Percentiles rank a stretch among this genome's conserved stretches.
These are phyloP conservation scores for Coemansia aciculifera DNA, from an alignment of 192 early-diverging fungal genomes.

Conservation along the genomic window DNA sequence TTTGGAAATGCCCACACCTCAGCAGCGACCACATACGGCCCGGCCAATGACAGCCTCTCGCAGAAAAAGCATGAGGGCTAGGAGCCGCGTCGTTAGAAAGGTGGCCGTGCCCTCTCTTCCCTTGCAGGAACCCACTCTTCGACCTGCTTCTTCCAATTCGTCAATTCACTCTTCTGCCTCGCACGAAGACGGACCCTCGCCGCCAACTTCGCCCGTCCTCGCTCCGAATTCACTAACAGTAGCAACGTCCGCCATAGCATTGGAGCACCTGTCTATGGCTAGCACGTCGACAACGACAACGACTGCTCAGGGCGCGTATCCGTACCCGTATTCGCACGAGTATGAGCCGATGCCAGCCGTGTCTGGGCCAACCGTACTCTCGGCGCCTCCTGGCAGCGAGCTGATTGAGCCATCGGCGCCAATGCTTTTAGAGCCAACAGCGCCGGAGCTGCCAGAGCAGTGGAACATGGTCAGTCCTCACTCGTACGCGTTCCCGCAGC, in stretches of 20 bases:
- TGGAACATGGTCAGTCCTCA: constrained; percentile 22
- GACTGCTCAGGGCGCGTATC: background rate
- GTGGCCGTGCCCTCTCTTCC: constrained; percentile 22
- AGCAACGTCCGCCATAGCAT: background rate
- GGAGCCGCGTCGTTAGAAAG: constrained; percentile 31
- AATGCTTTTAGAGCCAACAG: constrained; percentile 41
- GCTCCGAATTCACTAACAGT: constrained; percentile 5
- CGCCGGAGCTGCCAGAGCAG: constrained; percentile 45
- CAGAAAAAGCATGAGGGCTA: constrained; percentile 3
- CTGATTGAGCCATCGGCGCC: constrained; percentile 50
- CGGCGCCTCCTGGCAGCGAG: constrained; percentile 35
- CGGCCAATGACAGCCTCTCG: constrained; percentile 12
- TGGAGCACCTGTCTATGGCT: background rate
- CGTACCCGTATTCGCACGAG: constrained; percentile 3
- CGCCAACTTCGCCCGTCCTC: background rate
- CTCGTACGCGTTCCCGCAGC: constrained; percentile 34
- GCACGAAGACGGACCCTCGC: constrained; percentile 9
- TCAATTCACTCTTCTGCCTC: constrained; percentile 38
- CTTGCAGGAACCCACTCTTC: constrained; percentile 11
- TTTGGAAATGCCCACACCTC: background rate
- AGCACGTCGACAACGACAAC: constrained; percentile 3
- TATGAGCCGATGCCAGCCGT: constrained; percentile 12
- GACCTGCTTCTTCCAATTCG: constrained; percentile 26
- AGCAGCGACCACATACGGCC: background rate
- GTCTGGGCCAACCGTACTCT: constrained; percentile 30